Conservation (phyloP, 1,284 basidiomycete species). For the Pseudozyma hubeiensis region DNA sequence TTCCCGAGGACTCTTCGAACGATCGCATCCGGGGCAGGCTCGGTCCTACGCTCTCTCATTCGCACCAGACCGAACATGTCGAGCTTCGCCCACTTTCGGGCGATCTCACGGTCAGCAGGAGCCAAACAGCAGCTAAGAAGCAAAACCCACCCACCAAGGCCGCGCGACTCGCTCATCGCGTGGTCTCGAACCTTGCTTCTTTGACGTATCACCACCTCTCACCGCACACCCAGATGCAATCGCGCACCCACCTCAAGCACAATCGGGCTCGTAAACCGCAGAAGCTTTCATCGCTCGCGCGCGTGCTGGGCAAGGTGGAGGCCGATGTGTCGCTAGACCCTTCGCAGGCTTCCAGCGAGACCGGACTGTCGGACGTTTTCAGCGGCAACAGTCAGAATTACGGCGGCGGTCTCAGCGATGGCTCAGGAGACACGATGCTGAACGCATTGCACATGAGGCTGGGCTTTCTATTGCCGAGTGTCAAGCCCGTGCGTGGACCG, state of each 20-base stretch:
- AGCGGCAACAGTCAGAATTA: neutral
- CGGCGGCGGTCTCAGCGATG: neutral
- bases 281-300: constrained; percentile 25
- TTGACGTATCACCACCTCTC: constrained; percentile 65
- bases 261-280: constrained; percentile 16
- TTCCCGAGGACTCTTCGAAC: neutral
- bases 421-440: constrained; percentile 10
- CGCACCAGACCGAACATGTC: neutral
- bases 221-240: constrained; percentile 62
- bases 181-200: constrained; percentile 51
- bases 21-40: neutral
- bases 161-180: constrained; percentile 38
- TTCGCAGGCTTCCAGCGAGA: neutral
- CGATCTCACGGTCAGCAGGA: neutral
- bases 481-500: constrained; percentile 47
- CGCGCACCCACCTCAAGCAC: constrained; percentile 17
- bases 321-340: neutral
- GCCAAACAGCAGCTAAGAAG: neutral
- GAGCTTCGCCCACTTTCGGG: neutral
- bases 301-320: constrained; percentile 25
- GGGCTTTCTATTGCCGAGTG: constrained; percentile 21
- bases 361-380: constrained; percentile 1
- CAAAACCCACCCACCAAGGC: constrained; percentile 4
- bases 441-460: constrained; percentile 25
- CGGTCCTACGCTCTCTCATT: neutral